These are phyloP conservation scores for Backusella westeae DNA, from an alignment of 192 early-diverging fungal genomes.

Conservation along the genomic window DNA sequence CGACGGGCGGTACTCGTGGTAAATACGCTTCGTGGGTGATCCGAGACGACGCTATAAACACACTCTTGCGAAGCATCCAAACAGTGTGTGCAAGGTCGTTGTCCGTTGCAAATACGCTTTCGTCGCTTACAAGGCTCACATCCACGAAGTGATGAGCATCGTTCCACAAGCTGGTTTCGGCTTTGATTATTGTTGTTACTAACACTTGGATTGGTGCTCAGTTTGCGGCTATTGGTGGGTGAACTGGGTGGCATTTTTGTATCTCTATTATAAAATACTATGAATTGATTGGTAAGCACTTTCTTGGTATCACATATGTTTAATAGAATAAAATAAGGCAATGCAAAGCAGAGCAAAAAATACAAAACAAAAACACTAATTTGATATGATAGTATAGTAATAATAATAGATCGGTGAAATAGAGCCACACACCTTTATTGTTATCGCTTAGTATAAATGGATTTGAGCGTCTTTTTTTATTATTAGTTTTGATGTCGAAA, in stretches of 20 bases:
- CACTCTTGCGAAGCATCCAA: constrained; percentile 16
- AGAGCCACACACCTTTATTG: neutral
- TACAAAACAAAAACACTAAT: neutral
- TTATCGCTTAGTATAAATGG: neutral
- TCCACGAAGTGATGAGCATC: constrained; percentile 27
- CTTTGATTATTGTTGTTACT: constrained; percentile 10
- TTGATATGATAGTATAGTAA: neutral
- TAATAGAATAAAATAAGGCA: neutral
- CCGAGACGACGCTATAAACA: constrained; percentile 30
- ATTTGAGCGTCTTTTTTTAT: neutral
- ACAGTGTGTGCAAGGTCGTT: constrained; percentile 29
- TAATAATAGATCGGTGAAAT: neutral
- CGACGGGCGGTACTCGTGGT: constrained; percentile 30
- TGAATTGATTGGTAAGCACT: neutral
- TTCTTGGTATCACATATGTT: neutral
- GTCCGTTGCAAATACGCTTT: constrained; percentile 28
- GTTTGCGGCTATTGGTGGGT: constrained; percentile 18
- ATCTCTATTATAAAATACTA: neutral
- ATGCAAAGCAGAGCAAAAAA: neutral
- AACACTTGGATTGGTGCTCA: constrained; percentile 4
- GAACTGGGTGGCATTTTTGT: constrained; percentile 28
- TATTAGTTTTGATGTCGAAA: neutral
- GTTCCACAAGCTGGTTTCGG: constrained; percentile 31
- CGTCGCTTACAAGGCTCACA: constrained; percentile 34
- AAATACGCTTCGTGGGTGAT: constrained; percentile 34